Percentiles rank a stretch among this genome's conserved stretches.
Conservation (phyloP, 345 rosid species). For the Viola odorata region DNA sequence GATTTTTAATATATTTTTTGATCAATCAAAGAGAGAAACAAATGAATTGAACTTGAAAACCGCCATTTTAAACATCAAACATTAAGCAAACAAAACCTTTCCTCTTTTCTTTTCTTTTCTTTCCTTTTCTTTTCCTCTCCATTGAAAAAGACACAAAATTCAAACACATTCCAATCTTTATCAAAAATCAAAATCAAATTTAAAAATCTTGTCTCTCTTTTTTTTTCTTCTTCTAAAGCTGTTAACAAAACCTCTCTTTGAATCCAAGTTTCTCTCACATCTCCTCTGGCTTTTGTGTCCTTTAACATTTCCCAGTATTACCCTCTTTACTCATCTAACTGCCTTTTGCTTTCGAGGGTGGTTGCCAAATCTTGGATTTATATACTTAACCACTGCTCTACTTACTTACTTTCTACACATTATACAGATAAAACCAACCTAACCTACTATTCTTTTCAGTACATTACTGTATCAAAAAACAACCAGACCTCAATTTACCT, state of each 20-base stretch:
- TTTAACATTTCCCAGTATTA: conserved; percentile 7
- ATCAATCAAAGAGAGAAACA: no score
- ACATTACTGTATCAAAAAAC: conserved; percentile 15
- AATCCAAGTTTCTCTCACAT: conserved; percentile 55
- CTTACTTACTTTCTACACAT: conserved; percentile 6
- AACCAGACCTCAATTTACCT: conserved; percentile 9
- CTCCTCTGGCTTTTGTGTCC: conserved; percentile 4
- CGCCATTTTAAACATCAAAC: no score
- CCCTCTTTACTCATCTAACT: not conserved
- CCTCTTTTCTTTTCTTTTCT: no score
- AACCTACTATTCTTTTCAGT: conserved; percentile 5
- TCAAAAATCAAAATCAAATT: no score
- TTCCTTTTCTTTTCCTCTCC: no score
- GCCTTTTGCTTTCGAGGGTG: conserved; percentile 45
- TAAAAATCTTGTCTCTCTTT: no score
- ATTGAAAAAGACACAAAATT: no score
- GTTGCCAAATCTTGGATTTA: conserved; percentile 49
- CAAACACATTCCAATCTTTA: no score
- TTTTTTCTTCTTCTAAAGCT: no score
- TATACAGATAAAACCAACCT: not conserved
- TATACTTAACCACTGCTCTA: conserved; percentile 10
- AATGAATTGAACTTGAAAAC: no score
- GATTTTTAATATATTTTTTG: no score
- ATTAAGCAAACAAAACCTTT: no score
- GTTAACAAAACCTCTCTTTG: conserved; percentile 52